Conservation (phyloP, 2,329 filamentous ascomycete species). For the Trichoderma gracile region DNA sequence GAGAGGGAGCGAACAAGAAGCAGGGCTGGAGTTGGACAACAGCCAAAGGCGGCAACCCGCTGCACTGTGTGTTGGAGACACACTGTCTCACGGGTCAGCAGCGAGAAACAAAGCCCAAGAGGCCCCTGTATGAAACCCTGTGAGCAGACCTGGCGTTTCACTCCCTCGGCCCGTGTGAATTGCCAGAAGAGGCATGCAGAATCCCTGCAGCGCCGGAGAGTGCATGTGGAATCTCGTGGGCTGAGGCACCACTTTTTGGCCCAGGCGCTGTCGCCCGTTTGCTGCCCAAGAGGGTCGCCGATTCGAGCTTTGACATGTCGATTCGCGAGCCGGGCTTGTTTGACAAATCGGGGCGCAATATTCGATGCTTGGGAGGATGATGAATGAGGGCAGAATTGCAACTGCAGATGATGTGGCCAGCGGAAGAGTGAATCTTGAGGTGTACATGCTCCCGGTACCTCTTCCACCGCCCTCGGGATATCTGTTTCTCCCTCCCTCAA, state of each 20-base stretch:
- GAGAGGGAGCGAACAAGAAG: neutral
- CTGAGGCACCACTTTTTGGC: constrained; percentile 6
- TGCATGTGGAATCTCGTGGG: constrained; percentile 19
- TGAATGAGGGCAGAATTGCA: neutral
- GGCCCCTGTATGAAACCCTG: constrained; percentile 1
- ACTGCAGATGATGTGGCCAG: too few relatives aligned
- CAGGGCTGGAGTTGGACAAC: neutral
- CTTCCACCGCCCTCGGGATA: neutral
- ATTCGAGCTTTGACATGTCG: constrained; percentile 9
- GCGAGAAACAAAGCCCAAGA: neutral
- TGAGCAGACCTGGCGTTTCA: constrained; percentile 16
- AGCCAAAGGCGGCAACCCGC: neutral
- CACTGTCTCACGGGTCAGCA: constrained; percentile 1
- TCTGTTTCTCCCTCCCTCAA: constrained; percentile 15
- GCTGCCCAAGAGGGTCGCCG: constrained; percentile 21
- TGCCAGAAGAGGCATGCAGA: constrained; percentile 17
- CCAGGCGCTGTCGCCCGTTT: constrained; percentile 15
- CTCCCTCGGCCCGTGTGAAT: constrained; percentile 6
- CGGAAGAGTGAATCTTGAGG: neutral
- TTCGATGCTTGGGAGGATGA: neutral
- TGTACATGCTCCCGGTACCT: neutral
- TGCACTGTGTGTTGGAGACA: constrained; percentile 3
- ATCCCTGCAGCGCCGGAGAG: constrained; percentile 12
- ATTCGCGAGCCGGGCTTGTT: neutral
- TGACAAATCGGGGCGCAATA: neutral